Conservation (phyloP, 2,329 filamentous ascomycete genomes). For the Neonectria faginata region DNA sequence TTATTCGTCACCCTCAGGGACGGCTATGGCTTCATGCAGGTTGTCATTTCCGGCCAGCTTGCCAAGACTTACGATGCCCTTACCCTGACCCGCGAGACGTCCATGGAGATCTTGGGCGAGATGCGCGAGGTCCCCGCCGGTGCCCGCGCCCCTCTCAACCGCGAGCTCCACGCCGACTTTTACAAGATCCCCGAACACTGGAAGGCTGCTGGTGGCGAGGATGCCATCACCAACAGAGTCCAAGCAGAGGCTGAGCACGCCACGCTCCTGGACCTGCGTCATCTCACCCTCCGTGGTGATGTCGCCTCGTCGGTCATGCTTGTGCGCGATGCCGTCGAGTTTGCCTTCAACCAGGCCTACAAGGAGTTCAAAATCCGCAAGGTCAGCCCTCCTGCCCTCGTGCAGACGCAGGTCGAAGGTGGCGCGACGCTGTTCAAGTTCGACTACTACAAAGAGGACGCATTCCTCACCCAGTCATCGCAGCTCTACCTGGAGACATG, state of each 20-base stretch:
- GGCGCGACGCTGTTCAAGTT: slow-evolving; percentile 91
- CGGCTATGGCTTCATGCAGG: slow-evolving; percentile 81
- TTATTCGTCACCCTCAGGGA: slow-evolving; percentile 87
- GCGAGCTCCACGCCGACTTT: slow-evolving; percentile 92
- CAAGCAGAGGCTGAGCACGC: slow-evolving; percentile 67
- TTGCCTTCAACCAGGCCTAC: slow-evolving; percentile 83
- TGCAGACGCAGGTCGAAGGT: slow-evolving; percentile 95
- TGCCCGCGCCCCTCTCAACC: slow-evolving; percentile 82
- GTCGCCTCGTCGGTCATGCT: slow-evolving; percentile 87
- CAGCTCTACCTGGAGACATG: slow-evolving; percentile 98
- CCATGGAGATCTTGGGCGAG: slow-evolving; percentile 85
- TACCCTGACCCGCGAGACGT: slow-evolving; percentile 88
- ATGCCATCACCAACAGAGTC: slow-evolving; percentile 87
- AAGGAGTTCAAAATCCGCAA: slow-evolving; percentile 82
- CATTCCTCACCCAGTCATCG: slow-evolving; percentile 95
- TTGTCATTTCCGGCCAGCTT: slow-evolving; percentile 69
- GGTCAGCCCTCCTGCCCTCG: slow-evolving; percentile 89
- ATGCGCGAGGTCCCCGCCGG: slow-evolving; percentile 85
- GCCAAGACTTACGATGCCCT: slow-evolving; percentile 93
- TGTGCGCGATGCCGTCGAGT: slow-evolving; percentile 83
- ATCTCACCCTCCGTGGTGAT: slow-evolving; percentile 87
- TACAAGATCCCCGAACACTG: slow-evolving; percentile 77
- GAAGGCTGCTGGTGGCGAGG: slow-evolving; percentile 84
- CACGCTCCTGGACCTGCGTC: slow-evolving; percentile 80
- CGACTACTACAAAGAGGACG: slow-evolving; percentile 87